Evolutionary conservation across 306 rosid genomes (phyloP).

Genomic region (Glycine latifolia): DNA sequence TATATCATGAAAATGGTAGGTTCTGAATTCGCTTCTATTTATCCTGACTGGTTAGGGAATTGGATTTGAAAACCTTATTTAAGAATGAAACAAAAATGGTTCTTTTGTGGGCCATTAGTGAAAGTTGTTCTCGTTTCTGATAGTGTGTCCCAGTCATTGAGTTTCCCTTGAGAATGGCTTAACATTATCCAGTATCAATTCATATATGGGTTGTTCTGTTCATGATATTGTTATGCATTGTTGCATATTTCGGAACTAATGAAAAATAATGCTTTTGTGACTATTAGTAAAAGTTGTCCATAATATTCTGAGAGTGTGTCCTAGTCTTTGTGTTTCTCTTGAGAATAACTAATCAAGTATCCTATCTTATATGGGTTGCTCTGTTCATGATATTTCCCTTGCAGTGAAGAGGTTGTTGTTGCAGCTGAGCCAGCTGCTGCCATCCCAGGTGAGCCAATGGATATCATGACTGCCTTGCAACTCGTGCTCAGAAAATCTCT

Average conservation of each 20-base stretch:
- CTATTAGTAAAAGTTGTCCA: not conserved
- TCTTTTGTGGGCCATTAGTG: not conserved
- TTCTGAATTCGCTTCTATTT: not conserved
- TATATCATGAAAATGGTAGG: not conserved
- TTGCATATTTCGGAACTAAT: not conserved
- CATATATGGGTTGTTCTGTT: not conserved
- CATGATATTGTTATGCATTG: not conserved
- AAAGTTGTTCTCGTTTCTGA: not conserved
- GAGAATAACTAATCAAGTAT: not conserved
- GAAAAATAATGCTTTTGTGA: not conserved
- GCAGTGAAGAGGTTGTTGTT: conserved; percentile 53
- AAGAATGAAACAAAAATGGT: not conserved
- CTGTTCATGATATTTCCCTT: conserved; percentile 16
- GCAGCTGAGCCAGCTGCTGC: conserved; percentile 49
- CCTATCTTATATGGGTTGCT: not conserved
- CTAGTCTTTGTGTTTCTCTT: not conserved
- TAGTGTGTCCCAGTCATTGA: not conserved
- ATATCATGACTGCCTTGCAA: conserved; percentile 71
- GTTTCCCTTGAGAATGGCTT: not conserved
- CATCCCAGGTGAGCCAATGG: conserved; percentile 58
- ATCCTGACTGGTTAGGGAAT: not conserved
- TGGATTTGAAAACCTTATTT: not conserved
- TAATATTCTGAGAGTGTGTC: not conserved
- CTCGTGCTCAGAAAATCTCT: conserved; percentile 83
- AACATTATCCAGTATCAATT: not conserved